A percentile compares a stretch with the other conserved stretches of the same genome.
These are phyloP conservation scores for Phaffomyces opuntiae DNA, from an alignment of 805 yeast species.

Conservation along the genomic window DNA sequence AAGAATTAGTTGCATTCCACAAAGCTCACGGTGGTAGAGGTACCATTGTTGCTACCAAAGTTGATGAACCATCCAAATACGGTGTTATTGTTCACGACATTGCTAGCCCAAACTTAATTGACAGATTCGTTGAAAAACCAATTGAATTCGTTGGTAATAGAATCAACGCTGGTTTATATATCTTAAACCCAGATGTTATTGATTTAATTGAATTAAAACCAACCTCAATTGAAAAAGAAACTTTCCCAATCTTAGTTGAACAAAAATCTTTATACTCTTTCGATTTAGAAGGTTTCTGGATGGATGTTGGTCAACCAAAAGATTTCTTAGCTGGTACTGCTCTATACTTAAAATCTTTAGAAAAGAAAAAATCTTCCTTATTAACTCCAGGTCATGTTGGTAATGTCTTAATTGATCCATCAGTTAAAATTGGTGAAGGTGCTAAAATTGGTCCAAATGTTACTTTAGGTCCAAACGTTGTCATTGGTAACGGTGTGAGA, in stretches of 20 bases:
- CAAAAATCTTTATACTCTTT: conserved; percentile 84
- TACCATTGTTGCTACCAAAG: conserved; percentile 98
- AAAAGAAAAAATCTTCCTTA: conserved; percentile 69
- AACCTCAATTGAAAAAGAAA: conserved; percentile 98
- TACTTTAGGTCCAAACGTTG: conserved; percentile 93
- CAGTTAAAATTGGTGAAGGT: conserved; percentile 86
- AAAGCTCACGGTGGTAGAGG: conserved; percentile 94
- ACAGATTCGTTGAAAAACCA: conserved; percentile 98
- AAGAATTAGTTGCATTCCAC: conserved; percentile 90
- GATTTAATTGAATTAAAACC: conserved; percentile 97
- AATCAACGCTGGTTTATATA: conserved; percentile 98
- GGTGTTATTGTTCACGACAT: conserved; percentile 99
- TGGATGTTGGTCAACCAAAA: conserved; percentile 99
- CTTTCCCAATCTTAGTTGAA: conserved; percentile 95
- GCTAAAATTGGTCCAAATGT: conserved; percentile 99
- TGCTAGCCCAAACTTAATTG: conserved; percentile 90
- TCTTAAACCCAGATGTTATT: conserved; percentile 94
- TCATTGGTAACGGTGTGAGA: conserved; percentile 97
- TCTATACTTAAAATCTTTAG: conserved; percentile 78
- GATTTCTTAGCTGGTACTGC: conserved; percentile 96
- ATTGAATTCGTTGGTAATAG: conserved; percentile 99
- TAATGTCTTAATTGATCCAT: conserved; percentile 88
- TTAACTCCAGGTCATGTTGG: conserved; percentile 68
- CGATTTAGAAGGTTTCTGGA: conserved; percentile 99
- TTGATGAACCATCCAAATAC: conserved; percentile 98